A percentile compares a stretch with the other conserved stretches of the same genome.
These are phyloP conservation scores for Capronia coronata DNA, from an alignment of 2,329 filamentous ascomycete species.

Conservation along the genomic window DNA sequence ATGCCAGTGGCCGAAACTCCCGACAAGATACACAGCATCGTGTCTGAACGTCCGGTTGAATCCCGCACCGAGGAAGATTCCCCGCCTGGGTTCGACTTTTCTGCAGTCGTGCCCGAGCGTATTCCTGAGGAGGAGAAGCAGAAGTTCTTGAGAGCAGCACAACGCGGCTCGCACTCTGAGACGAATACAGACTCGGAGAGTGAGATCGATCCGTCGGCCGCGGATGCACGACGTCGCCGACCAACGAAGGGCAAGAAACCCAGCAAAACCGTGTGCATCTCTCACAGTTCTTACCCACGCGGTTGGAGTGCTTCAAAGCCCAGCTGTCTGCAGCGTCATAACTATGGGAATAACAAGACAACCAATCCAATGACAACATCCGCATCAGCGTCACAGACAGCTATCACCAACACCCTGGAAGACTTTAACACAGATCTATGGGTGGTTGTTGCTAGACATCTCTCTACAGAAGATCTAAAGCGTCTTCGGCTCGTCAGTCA, in stretches of 20 bases:
- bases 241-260: no score
- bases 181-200: neutral
- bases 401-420: neutral
- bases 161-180: neutral
- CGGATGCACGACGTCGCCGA: neutral
- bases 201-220: neutral
- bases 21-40: neutral
- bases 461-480: slow-evolving; percentile 55
- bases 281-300: neutral
- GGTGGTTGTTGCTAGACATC: slow-evolving; percentile 48
- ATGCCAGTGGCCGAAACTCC: neutral
- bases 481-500: slow-evolving; percentile 55
- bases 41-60: neutral
- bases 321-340: neutral
- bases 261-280: neutral
- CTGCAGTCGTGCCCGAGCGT: slow-evolving; percentile 12
- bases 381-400: no score
- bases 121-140: slow-evolving; percentile 13
- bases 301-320: neutral
- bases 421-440: slow-evolving; percentile 58
- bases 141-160: slow-evolving; percentile 7
- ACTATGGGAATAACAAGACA: neutral
- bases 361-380: neutral
- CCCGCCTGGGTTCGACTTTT: slow-evolving; percentile 12
- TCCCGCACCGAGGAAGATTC: neutral